Conservation (phyloP, 176 grass and related monocot genomes). For the Bothriochloa decipiens region DNA sequence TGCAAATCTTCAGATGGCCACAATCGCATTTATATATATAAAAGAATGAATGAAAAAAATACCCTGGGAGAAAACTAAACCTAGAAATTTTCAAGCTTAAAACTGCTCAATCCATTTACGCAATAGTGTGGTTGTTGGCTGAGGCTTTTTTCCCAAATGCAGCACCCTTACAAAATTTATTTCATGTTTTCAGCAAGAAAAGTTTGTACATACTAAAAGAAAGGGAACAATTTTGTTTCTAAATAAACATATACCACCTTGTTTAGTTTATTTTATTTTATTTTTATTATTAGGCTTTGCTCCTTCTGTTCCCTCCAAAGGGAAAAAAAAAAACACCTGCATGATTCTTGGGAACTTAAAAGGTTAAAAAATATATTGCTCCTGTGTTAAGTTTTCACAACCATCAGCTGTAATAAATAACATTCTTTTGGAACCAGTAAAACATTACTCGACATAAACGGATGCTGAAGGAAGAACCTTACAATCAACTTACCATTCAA, state of each 20-base stretch:
- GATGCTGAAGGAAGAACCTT: constrained; percentile 5
- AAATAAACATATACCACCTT: background rate
- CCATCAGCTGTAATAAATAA: background rate
- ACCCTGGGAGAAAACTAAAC: background rate
- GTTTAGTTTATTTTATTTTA: background rate
- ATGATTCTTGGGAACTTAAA: constrained; percentile 5
- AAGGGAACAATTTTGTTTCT: background rate
- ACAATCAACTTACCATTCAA: background rate
- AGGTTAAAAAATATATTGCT: background rate
- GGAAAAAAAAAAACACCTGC: background rate
- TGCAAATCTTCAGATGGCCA: constrained; percentile 3
- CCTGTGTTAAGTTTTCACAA: background rate
- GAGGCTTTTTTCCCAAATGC: background rate
- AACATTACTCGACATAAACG: background rate
- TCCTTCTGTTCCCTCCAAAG: background rate
- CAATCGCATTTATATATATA: background rate
- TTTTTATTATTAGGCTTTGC: background rate
- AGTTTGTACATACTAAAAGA: background rate
- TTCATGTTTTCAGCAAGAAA: background rate
- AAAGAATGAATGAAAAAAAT: background rate
- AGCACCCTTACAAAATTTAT: background rate
- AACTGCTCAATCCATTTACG: background rate
- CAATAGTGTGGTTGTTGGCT: background rate
- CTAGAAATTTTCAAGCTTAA: background rate
- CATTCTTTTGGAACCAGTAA: background rate